These are phyloP conservation scores for Daldinia eschscholtzii DNA, from an alignment of 2,329 filamentous ascomycete genomes.

Conservation along the genomic window DNA sequence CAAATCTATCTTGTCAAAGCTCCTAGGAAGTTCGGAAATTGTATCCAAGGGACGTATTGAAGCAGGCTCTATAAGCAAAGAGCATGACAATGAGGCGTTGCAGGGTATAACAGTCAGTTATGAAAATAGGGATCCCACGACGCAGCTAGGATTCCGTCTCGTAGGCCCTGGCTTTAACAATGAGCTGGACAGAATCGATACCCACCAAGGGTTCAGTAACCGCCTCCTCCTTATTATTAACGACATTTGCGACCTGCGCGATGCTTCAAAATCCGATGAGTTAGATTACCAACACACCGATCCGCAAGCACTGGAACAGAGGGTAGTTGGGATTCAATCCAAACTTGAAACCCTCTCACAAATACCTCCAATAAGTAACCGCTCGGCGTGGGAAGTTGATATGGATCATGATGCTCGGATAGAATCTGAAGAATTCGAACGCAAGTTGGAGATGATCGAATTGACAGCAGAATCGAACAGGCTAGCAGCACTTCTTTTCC, in stretches of 20 bases:
- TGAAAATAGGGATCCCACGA: background rate
- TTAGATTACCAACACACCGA: background rate
- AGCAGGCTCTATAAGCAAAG: background rate
- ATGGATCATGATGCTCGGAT: background rate
- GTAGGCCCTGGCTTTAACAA: constrained; percentile 9
- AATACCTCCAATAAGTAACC: background rate
- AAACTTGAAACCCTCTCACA: constrained; percentile 1
- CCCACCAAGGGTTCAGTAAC: constrained; percentile 15
- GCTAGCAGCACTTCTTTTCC: constrained; percentile 11
- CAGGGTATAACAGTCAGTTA: background rate
- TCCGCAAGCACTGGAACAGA: background rate
- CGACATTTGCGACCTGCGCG: constrained; percentile 15
- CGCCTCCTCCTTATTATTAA: constrained; percentile 16
- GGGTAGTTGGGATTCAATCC: background rate
- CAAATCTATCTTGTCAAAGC: constrained; percentile 3
- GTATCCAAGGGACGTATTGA: background rate
- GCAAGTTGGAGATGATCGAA: background rate
- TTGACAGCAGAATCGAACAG: constrained; percentile 15
- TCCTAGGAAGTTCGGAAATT: constrained; percentile 6
- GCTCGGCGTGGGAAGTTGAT: background rate
- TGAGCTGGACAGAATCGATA: constrained; percentile 13
- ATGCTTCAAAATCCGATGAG: background rate
- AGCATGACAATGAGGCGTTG: background rate
- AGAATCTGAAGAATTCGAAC: background rate
- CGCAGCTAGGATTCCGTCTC: constrained; percentile 3